These are phyloP conservation scores for Phalaenopsis equestris DNA, from an alignment of 106 monocot species.

Conservation along the genomic window DNA sequence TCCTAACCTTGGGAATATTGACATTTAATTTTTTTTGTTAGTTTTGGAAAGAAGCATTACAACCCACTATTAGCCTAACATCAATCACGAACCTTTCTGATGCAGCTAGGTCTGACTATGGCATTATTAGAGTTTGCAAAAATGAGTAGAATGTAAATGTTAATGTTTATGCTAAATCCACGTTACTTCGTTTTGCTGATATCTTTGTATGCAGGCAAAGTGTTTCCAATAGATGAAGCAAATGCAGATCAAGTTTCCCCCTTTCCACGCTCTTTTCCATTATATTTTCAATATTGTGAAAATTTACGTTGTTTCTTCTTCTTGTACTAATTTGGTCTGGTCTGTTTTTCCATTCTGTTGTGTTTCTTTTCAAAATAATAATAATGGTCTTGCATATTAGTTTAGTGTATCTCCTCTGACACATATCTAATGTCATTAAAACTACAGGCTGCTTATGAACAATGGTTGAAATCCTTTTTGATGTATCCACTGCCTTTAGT, in stretches of 20 bases:
- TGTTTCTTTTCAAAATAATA: background rate
- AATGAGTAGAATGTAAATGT: too few relatives aligned
- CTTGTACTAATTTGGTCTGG: background rate
- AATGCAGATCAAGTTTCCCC: background rate
- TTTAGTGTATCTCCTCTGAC: background rate
- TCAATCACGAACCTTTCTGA: too few relatives aligned
- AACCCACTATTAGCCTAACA: too few relatives aligned
- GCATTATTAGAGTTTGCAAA: too few relatives aligned
- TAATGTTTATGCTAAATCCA: too few relatives aligned
- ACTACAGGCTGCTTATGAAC: slow-evolving; percentile 15
- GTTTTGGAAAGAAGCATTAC: background rate
- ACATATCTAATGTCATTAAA: slow-evolving; percentile 1
- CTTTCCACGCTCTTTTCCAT: background rate
- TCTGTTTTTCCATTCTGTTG: background rate
- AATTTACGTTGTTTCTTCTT: background rate
- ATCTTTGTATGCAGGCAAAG: background rate
- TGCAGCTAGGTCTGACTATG: too few relatives aligned
- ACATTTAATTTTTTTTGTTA: background rate
- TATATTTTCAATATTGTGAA: background rate
- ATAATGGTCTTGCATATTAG: background rate
- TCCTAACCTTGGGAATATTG: background rate
- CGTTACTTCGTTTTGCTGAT: too few relatives aligned
- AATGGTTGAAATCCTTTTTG: slow-evolving; percentile 43
- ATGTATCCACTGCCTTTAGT: slow-evolving; percentile 77
- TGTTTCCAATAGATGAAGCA: background rate